Evolutionary conservation across 1,284 basidiomycete genomes (phyloP).

Genomic region (Cutaneotrichosporon cutaneum): DNA sequence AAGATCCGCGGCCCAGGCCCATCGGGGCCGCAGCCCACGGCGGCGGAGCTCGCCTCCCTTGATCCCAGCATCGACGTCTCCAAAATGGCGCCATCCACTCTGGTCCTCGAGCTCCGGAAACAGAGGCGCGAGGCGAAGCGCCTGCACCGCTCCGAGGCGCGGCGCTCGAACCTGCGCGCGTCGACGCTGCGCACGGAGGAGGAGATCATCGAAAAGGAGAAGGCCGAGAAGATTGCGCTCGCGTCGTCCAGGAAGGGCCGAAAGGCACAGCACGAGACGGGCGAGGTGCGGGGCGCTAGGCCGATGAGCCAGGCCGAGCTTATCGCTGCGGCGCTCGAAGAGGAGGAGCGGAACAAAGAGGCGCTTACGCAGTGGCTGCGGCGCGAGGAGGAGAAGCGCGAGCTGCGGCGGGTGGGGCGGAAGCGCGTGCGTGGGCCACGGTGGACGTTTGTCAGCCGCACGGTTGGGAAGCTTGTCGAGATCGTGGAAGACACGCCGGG

Average conservation of each 20-base stretch:
- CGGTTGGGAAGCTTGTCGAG: constrained; percentile 47
- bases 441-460: constrained; percentile 54
- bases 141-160: constrained; percentile 35
- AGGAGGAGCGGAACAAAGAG: constrained; percentile 57
- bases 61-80: constrained; percentile 38
- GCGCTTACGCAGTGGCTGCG: constrained; percentile 55
- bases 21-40: constrained; percentile 15
- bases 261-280: constrained; percentile 41
- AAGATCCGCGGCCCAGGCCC: constrained; percentile 17
- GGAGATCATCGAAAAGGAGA: constrained; percentile 36
- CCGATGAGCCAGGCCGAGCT: constrained; percentile 55
- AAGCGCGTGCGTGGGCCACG: constrained; percentile 55
- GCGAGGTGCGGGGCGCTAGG: constrained; percentile 35
- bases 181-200: constrained; percentile 43
- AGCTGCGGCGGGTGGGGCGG: constrained; percentile 51
- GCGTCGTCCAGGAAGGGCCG: constrained; percentile 24
- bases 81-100: constrained; percentile 47
- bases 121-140: constrained; percentile 43
- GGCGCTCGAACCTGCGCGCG: constrained; percentile 44
- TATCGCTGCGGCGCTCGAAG: constrained; percentile 57
- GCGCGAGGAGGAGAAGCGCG: constrained; percentile 56
- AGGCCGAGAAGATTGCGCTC: constrained; percentile 25
- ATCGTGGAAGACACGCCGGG: constrained; percentile 23
- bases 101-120: constrained; percentile 43
- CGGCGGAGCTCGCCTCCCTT: constrained; percentile 23